Evolutionary conservation across 192 early-diverging fungal genomes (phyloP).

Genomic region (Coemansia biformis): DNA sequence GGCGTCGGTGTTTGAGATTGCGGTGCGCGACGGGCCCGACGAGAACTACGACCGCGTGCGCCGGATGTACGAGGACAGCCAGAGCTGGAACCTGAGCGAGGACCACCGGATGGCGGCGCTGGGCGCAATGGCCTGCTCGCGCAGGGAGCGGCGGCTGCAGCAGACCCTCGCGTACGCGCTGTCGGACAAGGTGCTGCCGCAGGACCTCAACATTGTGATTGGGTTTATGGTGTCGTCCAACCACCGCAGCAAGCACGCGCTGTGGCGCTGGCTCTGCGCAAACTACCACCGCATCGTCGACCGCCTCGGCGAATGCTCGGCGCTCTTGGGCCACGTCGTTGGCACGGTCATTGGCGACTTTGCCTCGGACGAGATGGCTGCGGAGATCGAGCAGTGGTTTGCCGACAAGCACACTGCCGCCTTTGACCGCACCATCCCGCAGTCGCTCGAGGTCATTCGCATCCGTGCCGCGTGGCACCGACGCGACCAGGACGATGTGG

Average conservation of each 20-base stretch:
- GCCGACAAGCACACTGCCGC: slow-evolving; percentile 51
- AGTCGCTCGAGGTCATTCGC: slow-evolving; percentile 63
- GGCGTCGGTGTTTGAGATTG: slow-evolving; percentile 56
- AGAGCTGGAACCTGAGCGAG: slow-evolving; percentile 43
- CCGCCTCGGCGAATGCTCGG: slow-evolving; percentile 56
- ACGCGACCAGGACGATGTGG: slow-evolving; percentile 32
- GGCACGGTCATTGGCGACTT: slow-evolving; percentile 58
- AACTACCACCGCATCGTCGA: slow-evolving; percentile 53
- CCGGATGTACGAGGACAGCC: slow-evolving; percentile 45
- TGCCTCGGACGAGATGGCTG: slow-evolving; percentile 49
- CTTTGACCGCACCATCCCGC: slow-evolving; percentile 57
- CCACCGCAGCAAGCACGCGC: slow-evolving; percentile 43
- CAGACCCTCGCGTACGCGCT: slow-evolving; percentile 39
- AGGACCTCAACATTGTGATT: slow-evolving; percentile 51
- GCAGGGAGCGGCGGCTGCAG: slow-evolving; percentile 33
- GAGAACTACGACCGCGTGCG: slow-evolving; percentile 42
- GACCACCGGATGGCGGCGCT: slow-evolving; percentile 60
- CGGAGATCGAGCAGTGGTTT: slow-evolving; percentile 55
- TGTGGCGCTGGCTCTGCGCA: slow-evolving; percentile 60
- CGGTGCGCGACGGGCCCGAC: slow-evolving; percentile 46
- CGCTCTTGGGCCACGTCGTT: slow-evolving; percentile 59
- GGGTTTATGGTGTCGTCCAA: slow-evolving; percentile 57
- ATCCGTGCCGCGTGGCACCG: slow-evolving; percentile 47
- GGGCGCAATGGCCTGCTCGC: slow-evolving; percentile 49
- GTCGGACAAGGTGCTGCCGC: slow-evolving; percentile 32